phyloP scores from a whole-genome alignment of 345 rosid genomes.

The Luvunga scandens region DNA sequence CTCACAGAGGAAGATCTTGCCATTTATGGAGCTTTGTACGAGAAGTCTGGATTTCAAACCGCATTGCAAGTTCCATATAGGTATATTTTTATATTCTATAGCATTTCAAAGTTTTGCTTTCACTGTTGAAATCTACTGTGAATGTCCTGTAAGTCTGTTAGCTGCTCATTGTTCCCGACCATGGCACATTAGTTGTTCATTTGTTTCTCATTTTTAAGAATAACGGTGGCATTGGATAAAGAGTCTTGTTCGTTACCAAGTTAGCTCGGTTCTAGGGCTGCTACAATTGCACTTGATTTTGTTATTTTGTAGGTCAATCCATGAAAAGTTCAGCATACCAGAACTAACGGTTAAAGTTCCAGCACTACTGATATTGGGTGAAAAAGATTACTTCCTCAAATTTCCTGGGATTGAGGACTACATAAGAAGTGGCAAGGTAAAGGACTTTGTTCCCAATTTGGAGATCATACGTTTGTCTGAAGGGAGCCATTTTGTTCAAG shows the following conservation, averaged over 20 bases:
- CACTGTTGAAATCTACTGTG: not conserved
- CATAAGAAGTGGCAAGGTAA: slow-evolving; percentile 40
- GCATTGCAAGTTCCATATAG: slow-evolving; percentile 56
- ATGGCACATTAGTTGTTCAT: not conserved
- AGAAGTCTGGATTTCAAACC: slow-evolving; percentile 57
- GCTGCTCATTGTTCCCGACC: not conserved
- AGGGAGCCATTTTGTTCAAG: slow-evolving; percentile 56
- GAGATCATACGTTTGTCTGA: slow-evolving; percentile 46
- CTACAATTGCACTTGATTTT: not conserved
- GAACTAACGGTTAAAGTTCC: slow-evolving; percentile 38
- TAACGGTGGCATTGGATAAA: too few relatives aligned
- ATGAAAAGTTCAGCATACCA: slow-evolving; percentile 19
- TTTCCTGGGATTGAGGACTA: slow-evolving; percentile 52
- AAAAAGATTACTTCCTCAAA: slow-evolving; percentile 44
- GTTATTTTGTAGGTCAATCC: slow-evolving; percentile 20
- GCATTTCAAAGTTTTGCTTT: not conserved
- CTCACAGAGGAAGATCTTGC: slow-evolving; percentile 51
- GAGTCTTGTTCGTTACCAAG: not conserved
- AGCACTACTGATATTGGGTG: slow-evolving; percentile 46
- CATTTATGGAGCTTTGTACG: slow-evolving; percentile 46
- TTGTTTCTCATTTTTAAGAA: not conserved
- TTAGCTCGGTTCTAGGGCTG: not conserved
- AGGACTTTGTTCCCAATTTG: slow-evolving; percentile 43
- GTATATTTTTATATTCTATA: slow-evolving; percentile 16
- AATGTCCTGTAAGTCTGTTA: not conserved